Conservation (phyloP, 2,329 filamentous ascomycete genomes). For the Sodiomyces alkalinus region DNA sequence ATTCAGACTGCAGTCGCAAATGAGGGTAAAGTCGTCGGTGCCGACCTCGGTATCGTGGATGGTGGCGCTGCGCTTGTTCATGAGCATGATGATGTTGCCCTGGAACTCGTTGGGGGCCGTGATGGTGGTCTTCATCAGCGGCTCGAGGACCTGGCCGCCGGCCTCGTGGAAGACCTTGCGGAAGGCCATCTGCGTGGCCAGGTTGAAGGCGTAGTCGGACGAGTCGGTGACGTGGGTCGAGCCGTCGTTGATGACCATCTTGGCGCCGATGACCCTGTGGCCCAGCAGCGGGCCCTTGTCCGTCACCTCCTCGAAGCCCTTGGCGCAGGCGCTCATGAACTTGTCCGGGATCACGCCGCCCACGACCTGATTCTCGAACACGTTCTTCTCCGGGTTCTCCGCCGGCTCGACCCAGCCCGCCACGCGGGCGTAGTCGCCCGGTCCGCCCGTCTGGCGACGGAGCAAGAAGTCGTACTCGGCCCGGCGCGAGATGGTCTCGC, state of each 20-base stretch:
- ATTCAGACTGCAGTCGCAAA: constrained; percentile 85
- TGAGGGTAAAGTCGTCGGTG: constrained; percentile 82
- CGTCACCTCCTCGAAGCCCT: constrained; percentile 76
- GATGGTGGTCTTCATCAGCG: constrained; percentile 95
- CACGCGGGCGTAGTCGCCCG: constrained; percentile 89
- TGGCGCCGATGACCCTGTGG: constrained; percentile 78
- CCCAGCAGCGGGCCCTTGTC: constrained; percentile 82
- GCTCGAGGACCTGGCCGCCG: constrained; percentile 75
- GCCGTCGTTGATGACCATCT: constrained; percentile 90
- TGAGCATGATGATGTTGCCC: constrained; percentile 80
- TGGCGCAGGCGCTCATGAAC: constrained; percentile 85
- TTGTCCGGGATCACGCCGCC: constrained; percentile 92
- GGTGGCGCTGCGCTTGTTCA: constrained; percentile 93
- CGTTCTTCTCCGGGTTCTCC: constrained; percentile 54
- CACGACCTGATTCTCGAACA: constrained; percentile 74
- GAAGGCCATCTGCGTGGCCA: constrained; percentile 92
- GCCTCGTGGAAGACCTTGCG: constrained; percentile 77
- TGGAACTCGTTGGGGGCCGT: constrained; percentile 96
- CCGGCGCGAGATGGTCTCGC: constrained; percentile 72
- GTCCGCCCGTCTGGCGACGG: constrained; percentile 89
- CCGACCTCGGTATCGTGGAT: constrained; percentile 95
- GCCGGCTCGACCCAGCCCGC: constrained; percentile 84
- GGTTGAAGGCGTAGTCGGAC: constrained; percentile 90
- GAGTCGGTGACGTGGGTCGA: constrained; percentile 97
- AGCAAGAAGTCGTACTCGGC: constrained; percentile 85